These are phyloP conservation scores for Nakataea oryzae DNA, from an alignment of 2,329 filamentous ascomycete genomes.

Conservation along the genomic window DNA sequence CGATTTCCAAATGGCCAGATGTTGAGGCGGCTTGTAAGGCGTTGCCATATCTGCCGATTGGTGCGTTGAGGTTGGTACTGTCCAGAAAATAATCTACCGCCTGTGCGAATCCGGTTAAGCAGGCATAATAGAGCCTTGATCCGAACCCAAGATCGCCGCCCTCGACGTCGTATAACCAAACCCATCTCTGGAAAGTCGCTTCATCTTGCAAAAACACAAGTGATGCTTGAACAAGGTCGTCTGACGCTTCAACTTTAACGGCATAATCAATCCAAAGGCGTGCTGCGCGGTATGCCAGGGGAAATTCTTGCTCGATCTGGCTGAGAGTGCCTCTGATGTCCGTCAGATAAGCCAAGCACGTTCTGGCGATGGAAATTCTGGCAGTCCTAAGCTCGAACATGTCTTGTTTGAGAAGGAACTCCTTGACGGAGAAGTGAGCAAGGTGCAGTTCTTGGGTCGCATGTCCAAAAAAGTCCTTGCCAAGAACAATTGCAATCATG, in stretches of 20 bases:
- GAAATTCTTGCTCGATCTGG: no score
- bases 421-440: not conserved
- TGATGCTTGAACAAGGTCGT: not conserved
- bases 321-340: not conserved
- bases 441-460: not conserved
- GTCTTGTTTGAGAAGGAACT: not conserved
- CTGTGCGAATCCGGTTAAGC: no score
- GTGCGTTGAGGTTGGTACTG: no score
- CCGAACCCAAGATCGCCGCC: no score
- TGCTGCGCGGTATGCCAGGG: no score
- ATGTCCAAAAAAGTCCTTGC: no score
- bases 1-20: not conserved
- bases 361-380: not conserved
- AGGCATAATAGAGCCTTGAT: no score
- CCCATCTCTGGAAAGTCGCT: no score
- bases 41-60: not conserved
- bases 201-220: not conserved
- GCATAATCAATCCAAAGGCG: not conserved
- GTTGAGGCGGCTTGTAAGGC: not conserved
- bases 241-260: not conserved
- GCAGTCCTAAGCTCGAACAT: not conserved
- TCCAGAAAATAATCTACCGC: no score
- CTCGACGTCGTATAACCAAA: no score
- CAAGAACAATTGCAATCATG: not conserved
- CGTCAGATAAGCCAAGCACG: not conserved